phyloP scores from a whole-genome alignment of 306 rosid genomes.

The Comarum palustre region DNA sequence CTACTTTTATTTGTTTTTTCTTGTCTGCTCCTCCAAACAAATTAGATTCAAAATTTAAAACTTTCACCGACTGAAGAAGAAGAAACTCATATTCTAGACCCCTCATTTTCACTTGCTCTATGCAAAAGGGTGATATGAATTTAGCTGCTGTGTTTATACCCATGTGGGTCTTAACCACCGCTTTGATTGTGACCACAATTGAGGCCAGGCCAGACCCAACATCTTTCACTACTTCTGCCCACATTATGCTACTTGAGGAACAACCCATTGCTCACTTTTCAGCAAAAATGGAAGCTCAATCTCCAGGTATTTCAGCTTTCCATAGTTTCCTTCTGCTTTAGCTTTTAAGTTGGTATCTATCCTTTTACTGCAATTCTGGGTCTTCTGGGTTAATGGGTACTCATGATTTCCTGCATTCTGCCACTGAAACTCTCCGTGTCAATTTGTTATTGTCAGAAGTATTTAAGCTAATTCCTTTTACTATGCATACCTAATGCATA shows the following conservation, averaged over 20 bases:
- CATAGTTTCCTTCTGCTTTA: not conserved
- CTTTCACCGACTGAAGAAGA: not conserved
- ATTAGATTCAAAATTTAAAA: slow-evolving; percentile 30
- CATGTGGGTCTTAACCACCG: slow-evolving; percentile 43
- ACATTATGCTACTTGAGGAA: slow-evolving; percentile 13
- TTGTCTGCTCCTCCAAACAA: slow-evolving; percentile 44
- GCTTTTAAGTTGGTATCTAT: slow-evolving; percentile 6
- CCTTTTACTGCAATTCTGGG: not conserved
- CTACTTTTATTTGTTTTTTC: slow-evolving; percentile 43
- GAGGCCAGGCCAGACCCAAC: slow-evolving; percentile 34
- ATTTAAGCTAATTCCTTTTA: not conserved
- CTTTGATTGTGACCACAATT: slow-evolving; percentile 32
- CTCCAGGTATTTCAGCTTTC: slow-evolving; percentile 58
- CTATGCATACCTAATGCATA: not conserved
- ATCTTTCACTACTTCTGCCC: slow-evolving; percentile 31
- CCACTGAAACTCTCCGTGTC: slow-evolving; percentile 15
- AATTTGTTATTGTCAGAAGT: not conserved
- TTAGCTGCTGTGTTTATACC: slow-evolving; percentile 35
- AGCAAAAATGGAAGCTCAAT: slow-evolving; percentile 54
- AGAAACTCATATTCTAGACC: slow-evolving; percentile 23
- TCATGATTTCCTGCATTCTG: slow-evolving; percentile 19
- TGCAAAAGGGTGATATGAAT: slow-evolving; percentile 35
- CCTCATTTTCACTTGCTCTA: slow-evolving; percentile 10
- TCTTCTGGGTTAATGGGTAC: slow-evolving; percentile 18
- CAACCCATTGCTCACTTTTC: slow-evolving; percentile 40